Base-by-base conservation (phyloP, 1,139 yeast genomes). In the Taphrina sp. region DNA sequence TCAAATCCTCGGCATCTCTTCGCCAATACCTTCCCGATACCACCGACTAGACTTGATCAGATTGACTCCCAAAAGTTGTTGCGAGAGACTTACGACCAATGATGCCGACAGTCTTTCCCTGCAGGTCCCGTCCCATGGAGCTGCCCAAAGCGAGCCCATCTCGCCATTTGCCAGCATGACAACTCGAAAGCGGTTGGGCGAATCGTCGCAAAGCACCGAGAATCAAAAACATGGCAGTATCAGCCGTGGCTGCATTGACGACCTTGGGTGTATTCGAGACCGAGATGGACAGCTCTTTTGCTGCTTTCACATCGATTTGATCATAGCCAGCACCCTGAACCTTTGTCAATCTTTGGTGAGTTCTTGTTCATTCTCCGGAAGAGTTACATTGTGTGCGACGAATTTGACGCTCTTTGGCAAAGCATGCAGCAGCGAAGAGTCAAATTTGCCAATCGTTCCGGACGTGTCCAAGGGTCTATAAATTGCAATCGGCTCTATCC, bases 301-400 rank as follows among this genome's bases (percentile, higher is more conserved):
- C 75, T 16, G 79, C 75, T 20, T 70, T 72, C 19, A 77, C 75
- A 60, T 80, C 81, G 52, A 81, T 71, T 23, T 61, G 61, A 67
- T 92, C 97, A 69, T 92, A 92, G 3, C 98, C 97, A 0, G 98
- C 98, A 57, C 97, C 31, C 31, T 26, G 12, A 7, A 26, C 12
- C n/a, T n/a, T n/a, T n/a, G n/a, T n/a, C n/a, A n/a, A n/a, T n/a
- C n/a, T n/a, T n/a, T n/a, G n/a, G n/a, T n/a, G n/a, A n/a, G n/a
- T n/a, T n/a, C n/a, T n/a, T n/a, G n/a, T n/a, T n/a, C n/a, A n/a
- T n/a, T n/a, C n/a, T n/a, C n/a, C n/a, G n/a, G n/a, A n/a, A n/a
- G n/a, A 8, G 5, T 12, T 34, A 34, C 47, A 64, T 80, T 76
- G 70, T 88, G 95, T 63, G 85, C 76, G 19, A 92, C 74, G 12